Percentiles rank a stretch among this genome's conserved stretches.
These are phyloP conservation scores for Mortierella sp. DNA, from an alignment of 371 early-diverging fungal genomes.

Conservation along the genomic window DNA sequence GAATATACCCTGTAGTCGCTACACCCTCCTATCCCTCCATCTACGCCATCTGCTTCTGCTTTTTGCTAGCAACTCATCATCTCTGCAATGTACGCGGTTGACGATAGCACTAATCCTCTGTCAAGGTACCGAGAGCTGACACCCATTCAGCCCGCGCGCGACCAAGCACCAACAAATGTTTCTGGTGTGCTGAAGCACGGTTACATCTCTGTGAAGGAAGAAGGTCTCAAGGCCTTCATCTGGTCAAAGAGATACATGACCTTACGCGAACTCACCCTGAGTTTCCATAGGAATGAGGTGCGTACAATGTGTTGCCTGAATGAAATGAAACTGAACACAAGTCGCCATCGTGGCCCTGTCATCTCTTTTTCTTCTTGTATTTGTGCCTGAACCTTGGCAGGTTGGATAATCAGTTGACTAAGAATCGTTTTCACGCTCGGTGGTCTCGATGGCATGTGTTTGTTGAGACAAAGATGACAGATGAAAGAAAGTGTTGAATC, in stretches of 20 bases:
- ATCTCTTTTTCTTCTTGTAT: too few species aligned
- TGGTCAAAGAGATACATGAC: constrained; percentile 96
- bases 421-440: too few species aligned
- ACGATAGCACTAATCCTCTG: constrained; percentile 43
- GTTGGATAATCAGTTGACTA: too few species aligned
- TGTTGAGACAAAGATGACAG: too few species aligned
- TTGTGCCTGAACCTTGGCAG: too few species aligned
- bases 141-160: constrained; percentile 42
- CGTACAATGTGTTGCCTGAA: not conserved
- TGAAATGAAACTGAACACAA: too few species aligned
- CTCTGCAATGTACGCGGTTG: constrained; percentile 42
- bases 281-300: constrained; percentile 92
- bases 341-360: too few species aligned
- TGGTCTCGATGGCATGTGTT: too few species aligned
- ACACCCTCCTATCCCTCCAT: not conserved
- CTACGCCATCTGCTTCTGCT: constrained; percentile 3
- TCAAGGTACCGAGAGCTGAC: constrained; percentile 50
- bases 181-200: constrained; percentile 83
- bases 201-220: constrained; percentile 89
- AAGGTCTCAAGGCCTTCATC: constrained; percentile 86
- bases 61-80: constrained; percentile 10
- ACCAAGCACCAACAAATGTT: constrained; percentile 45
- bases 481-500: too few species aligned
- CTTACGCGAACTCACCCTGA: constrained; percentile 89
- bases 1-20: too few species aligned